Evolutionary conservation across 176 grass and related monocot genomes (phyloP).

Genomic region (Avena insularis): DNA sequence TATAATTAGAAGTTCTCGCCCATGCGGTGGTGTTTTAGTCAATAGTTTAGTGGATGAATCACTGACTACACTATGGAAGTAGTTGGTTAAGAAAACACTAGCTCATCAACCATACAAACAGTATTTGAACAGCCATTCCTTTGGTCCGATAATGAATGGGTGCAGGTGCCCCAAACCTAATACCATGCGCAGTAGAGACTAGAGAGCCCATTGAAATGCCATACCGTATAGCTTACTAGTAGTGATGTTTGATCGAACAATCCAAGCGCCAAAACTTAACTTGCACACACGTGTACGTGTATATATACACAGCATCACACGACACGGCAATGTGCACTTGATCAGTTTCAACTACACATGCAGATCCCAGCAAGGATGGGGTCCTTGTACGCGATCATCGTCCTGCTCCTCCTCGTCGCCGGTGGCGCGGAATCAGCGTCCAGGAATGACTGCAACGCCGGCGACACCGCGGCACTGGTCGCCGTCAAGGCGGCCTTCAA

Average conservation of each 20-base stretch:
- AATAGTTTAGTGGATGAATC: neutral
- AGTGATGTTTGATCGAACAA: neutral
- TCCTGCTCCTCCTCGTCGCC: neutral
- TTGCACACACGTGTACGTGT: neutral
- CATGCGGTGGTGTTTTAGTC: neutral
- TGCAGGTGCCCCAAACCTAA: neutral
- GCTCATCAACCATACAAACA: neutral
- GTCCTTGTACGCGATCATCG: neutral
- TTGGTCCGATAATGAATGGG: neutral
- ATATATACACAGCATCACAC: neutral
- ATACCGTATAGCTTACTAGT: neutral
- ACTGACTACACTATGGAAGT: conserved; percentile 4
- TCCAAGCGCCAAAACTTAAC: neutral
- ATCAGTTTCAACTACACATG: neutral
- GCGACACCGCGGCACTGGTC: neutral
- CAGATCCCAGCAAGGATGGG: neutral
- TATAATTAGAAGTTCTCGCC: neutral
- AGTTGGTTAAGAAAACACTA: neutral
- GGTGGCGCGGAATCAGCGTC: neutral
- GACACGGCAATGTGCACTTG: neutral
- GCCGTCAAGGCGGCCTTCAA: conserved; percentile 6
- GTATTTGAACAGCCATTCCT: neutral
- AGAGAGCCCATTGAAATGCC: neutral
- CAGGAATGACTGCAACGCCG: neutral
- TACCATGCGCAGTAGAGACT: too few relatives aligned